Evolutionary conservation across 1,284 basidiomycete genomes (phyloP).

Genomic region (Kalmanozyma brasiliensis): DNA sequence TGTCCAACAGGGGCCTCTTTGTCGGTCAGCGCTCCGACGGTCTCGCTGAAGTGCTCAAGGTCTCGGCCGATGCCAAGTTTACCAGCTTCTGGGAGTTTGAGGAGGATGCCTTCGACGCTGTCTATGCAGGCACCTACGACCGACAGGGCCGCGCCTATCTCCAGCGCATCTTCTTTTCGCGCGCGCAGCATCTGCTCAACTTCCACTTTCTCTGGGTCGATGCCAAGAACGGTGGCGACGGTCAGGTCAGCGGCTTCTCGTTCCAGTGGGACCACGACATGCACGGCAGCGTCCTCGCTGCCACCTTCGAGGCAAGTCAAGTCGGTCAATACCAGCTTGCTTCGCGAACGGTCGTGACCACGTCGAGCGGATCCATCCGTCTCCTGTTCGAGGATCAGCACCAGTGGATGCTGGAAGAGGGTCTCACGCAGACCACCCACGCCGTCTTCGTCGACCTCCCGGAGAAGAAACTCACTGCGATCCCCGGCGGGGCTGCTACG

Average conservation of each 20-base stretch:
- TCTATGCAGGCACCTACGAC: constrained; percentile 73
- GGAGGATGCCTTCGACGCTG: constrained; percentile 63
- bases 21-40: constrained; percentile 53
- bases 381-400: constrained; percentile 76
- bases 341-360: constrained; percentile 75
- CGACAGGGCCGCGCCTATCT: constrained; percentile 74
- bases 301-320: constrained; percentile 72
- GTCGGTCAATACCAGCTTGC: constrained; percentile 70
- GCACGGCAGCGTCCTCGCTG: constrained; percentile 76
- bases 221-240: constrained; percentile 71
- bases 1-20: constrained; percentile 58
- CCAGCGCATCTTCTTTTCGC: constrained; percentile 75
- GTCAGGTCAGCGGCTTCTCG: constrained; percentile 74
- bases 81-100: constrained; percentile 60
- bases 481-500: constrained; percentile 37
- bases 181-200: constrained; percentile 65
- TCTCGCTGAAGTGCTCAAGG: constrained; percentile 52
- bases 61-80: constrained; percentile 49
- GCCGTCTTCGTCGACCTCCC: constrained; percentile 80
- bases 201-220: constrained; percentile 75
- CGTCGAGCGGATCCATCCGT: constrained; percentile 82
- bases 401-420: constrained; percentile 86
- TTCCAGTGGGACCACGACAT: constrained; percentile 78
- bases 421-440: constrained; percentile 75
- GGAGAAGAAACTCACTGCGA: constrained; percentile 71